These are phyloP conservation scores for Metroxylon sagu DNA, from an alignment of 176 grass and related monocot species.

Conservation along the genomic window DNA sequence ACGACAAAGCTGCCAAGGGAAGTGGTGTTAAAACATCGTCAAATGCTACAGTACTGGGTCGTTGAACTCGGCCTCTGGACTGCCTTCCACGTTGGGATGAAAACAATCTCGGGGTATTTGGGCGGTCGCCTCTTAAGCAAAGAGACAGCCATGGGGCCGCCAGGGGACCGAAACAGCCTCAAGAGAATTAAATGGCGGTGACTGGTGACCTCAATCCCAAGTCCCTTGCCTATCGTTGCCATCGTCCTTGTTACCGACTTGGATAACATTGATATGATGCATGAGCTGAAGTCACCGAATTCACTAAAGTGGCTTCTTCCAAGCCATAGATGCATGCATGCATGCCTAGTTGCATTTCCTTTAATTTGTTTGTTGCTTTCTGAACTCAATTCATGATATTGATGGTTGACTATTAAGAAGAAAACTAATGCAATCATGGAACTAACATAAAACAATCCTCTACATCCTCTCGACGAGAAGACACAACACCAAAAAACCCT, in stretches of 20 bases:
- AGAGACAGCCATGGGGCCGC: neutral
- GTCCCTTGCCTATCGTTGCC: neutral
- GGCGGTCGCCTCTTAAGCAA: constrained; percentile 1
- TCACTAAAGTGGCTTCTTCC: constrained; percentile 4
- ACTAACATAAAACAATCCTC: too few species aligned
- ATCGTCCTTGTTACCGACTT: neutral
- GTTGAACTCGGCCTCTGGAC: too few species aligned
- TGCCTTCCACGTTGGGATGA: too few species aligned
- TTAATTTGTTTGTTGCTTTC: neutral
- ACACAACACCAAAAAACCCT: too few species aligned
- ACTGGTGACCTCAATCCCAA: neutral
- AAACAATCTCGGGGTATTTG: neutral
- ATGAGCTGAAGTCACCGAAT: constrained; percentile 7
- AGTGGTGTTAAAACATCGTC: too few species aligned
- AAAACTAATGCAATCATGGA: too few species aligned
- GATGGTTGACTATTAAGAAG: too few species aligned
- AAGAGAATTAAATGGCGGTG: neutral
- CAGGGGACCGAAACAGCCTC: neutral
- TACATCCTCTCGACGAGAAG: too few species aligned
- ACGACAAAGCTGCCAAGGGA: too few species aligned
- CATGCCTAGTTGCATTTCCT: neutral
- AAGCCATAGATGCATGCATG: neutral
- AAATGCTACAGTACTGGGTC: too few species aligned
- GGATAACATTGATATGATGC: constrained; percentile 4
- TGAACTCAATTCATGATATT: neutral